These are phyloP conservation scores for Lentinus polychrous DNA, from an alignment of 1,284 basidiomycete species.

Conservation along the genomic window DNA sequence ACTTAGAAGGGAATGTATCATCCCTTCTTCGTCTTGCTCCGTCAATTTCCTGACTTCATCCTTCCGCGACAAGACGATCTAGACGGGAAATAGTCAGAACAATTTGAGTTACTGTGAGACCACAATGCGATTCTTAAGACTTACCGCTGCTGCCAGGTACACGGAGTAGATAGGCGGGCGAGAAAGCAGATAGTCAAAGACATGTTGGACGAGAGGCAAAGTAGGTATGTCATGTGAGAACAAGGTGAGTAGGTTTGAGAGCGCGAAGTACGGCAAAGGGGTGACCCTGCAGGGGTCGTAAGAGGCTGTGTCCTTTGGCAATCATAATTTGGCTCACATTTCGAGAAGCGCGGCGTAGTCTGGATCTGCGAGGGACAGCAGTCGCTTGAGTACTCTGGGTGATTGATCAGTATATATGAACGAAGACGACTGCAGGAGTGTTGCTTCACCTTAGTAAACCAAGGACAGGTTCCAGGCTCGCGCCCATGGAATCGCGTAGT, in stretches of 20 bases:
- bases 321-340: constrained; percentile 38
- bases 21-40: constrained; percentile 67
- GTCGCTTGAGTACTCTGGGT: constrained; percentile 60
- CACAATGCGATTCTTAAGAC: constrained; percentile 22
- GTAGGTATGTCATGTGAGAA: constrained; percentile 89
- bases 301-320: too few relatives aligned
- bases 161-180: constrained; percentile 77
- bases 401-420: background rate
- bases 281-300: constrained; percentile 40
- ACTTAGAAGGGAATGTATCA: constrained; percentile 80
- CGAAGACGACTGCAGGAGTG: constrained; percentile 14
- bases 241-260: constrained; percentile 86
- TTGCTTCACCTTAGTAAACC: constrained; percentile 76
- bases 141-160: constrained; percentile 77
- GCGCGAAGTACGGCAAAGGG: constrained; percentile 78
- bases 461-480: constrained; percentile 77
- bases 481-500: constrained; percentile 85
- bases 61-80: constrained; percentile 61
- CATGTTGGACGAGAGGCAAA: constrained; percentile 76
- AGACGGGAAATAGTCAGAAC: constrained; percentile 9
- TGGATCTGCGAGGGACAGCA: constrained; percentile 67
- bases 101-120: background rate
- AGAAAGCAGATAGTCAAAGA: constrained; percentile 83
- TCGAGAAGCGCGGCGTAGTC: constrained; percentile 64
- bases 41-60: constrained; percentile 48